phyloP scores from a whole-genome alignment of 768 basidiomycete species.

The Hericium erinaceus region DNA sequence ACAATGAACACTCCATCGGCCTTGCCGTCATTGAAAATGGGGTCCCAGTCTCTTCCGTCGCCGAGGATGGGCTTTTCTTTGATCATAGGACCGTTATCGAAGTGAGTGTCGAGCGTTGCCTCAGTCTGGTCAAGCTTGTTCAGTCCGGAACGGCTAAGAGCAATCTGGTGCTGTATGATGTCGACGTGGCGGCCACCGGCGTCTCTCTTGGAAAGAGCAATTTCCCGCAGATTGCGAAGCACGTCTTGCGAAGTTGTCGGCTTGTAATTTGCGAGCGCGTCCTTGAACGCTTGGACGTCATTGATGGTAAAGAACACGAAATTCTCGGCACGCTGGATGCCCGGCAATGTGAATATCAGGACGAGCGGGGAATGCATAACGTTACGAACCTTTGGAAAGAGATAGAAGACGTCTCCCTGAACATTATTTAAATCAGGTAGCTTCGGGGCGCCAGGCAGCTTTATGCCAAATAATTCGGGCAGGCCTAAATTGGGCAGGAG shows the following conservation, averaged over 20 bases:
- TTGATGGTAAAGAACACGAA: slow-evolving; percentile 7
- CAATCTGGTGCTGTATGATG: slow-evolving; percentile 4
- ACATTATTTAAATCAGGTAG: slow-evolving; percentile 1
- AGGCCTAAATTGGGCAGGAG: too few relatives aligned
- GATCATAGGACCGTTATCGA: background rate
- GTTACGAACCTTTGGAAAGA: slow-evolving; percentile 5
- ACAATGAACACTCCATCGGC: background rate
- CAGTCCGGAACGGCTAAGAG: slow-evolving; percentile 4
- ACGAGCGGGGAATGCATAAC: background rate
- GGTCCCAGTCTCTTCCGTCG: background rate
- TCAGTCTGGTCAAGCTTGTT: background rate
- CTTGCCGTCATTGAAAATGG: background rate
- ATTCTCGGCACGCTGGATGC: background rate
- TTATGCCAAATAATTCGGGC: too few relatives aligned
- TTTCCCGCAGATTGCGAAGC: background rate
- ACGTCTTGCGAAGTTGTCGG: background rate
- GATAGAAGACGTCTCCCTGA: slow-evolving; percentile 5
- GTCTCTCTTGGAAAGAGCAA: background rate
- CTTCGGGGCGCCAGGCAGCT: background rate
- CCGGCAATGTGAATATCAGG: background rate
- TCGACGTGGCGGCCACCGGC: background rate
- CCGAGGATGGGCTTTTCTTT: background rate
- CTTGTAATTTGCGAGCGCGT: background rate
- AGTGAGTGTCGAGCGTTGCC: background rate
- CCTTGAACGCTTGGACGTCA: slow-evolving; percentile 3